These are phyloP conservation scores for Solanum boliviense DNA, from an alignment of 257 asterid genomes.

Conservation along the genomic window DNA sequence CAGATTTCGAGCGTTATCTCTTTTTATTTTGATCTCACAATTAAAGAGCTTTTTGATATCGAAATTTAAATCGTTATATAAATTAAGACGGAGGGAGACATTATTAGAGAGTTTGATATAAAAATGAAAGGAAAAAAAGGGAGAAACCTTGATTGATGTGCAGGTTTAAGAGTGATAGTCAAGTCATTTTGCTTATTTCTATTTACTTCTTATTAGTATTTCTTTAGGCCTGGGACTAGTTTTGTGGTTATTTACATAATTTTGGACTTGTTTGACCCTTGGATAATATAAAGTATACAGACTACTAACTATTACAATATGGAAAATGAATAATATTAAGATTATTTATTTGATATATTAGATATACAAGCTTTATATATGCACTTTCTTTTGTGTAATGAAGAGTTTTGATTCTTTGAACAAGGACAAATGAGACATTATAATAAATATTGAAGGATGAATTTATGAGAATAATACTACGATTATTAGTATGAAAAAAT, in stretches of 20 bases:
- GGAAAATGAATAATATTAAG: neutral
- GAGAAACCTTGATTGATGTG: neutral
- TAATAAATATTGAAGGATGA: too few species aligned
- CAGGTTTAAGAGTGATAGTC: neutral
- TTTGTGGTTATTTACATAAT: neutral
- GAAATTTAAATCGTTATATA: rapidly evolving
- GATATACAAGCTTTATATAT: neutral
- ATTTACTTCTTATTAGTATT: neutral
- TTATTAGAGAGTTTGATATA: neutral
- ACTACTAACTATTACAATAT: neutral
- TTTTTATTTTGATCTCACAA: too few species aligned
- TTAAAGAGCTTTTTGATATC: too few species aligned
- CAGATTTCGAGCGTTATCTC: rapidly evolving
- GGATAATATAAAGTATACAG: neutral
- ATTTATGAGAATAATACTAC: too few species aligned
- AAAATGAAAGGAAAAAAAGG: neutral
- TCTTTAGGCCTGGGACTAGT: neutral
- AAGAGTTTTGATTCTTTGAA: neutral
- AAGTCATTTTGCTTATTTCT: neutral
- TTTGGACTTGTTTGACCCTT: neutral
- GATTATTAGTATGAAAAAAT: too few species aligned
- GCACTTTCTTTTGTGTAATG: neutral
- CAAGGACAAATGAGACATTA: too few species aligned
- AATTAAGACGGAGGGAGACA: neutral
- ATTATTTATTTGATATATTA: neutral